Conservation (phyloP, 306 rosid species). For the Bauhinia variegata region DNA sequence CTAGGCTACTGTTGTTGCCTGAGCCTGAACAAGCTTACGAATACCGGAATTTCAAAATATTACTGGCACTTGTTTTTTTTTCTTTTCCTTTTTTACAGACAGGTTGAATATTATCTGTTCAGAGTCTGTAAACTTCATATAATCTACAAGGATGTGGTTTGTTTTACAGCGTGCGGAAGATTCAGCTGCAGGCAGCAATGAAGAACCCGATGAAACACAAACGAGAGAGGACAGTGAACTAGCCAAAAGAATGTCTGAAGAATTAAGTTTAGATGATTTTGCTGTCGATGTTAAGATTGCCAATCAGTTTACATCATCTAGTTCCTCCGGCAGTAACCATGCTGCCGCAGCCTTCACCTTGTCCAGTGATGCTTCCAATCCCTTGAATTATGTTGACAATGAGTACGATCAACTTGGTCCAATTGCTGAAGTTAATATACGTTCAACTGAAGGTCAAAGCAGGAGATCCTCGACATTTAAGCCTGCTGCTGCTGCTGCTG, state of each 20-base stretch:
- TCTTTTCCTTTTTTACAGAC: too few relatives aligned
- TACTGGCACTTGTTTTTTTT: too few relatives aligned
- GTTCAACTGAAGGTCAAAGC: constrained; percentile 32
- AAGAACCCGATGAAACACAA: constrained; percentile 25
- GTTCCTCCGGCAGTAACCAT: constrained; percentile 33
- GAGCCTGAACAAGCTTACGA: too few relatives aligned
- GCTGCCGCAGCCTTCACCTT: constrained; percentile 20
- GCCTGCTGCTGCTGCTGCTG: constrained; percentile 49
- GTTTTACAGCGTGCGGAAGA: constrained; percentile 47
- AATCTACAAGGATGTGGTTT: constrained; percentile 31
- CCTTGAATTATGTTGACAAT: constrained; percentile 13
- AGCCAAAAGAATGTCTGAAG: constrained; percentile 34
- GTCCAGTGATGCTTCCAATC: not conserved
- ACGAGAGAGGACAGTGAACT: constrained; percentile 35
- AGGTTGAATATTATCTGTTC: constrained; percentile 1
- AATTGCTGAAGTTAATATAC: constrained; percentile 28
- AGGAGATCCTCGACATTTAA: constrained; percentile 45
- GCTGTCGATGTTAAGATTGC: constrained; percentile 18
- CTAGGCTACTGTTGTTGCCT: not conserved
- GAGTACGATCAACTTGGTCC: constrained; percentile 34
- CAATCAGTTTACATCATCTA: constrained; percentile 40
- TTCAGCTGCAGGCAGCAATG: constrained; percentile 29
- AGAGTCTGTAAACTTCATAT: constrained; percentile 7
- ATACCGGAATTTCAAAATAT: too few relatives aligned
- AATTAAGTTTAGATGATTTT: constrained; percentile 40